Percentiles rank a stretch among this genome's conserved stretches.
Evolutionary conservation across 768 basidiomycete genomes (phyloP).

Genomic region (Rhizopogon vesiculosus): DNA sequence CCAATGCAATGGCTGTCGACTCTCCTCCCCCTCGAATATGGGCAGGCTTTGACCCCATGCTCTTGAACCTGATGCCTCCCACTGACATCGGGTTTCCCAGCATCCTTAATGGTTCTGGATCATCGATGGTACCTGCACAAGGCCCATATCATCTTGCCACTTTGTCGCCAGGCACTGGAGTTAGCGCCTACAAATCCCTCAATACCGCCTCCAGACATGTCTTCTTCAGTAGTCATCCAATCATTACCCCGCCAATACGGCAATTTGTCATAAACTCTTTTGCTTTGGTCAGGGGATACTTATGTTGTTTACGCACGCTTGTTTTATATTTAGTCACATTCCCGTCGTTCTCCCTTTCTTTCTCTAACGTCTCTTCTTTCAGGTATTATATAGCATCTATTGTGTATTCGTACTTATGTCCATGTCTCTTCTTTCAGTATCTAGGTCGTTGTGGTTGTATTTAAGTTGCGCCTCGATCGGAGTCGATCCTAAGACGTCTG

Average conservation of each 20-base stretch:
- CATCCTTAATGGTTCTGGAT: slow-evolving; percentile 16
- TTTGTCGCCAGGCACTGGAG: background rate
- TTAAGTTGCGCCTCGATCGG: too few relatives aligned
- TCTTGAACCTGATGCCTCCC: slow-evolving; percentile 49
- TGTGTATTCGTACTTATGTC: too few relatives aligned
- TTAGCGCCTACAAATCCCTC: background rate
- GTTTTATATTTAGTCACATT: too few relatives aligned
- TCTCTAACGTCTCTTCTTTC: too few relatives aligned
- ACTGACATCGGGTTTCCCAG: slow-evolving; percentile 20
- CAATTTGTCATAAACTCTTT: too few relatives aligned
- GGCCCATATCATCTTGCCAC: background rate
- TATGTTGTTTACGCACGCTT: too few relatives aligned
- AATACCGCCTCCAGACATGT: background rate
- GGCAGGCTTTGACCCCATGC: slow-evolving; percentile 44
- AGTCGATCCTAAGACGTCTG: too few relatives aligned
- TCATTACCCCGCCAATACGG: background rate
- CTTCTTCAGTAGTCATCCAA: background rate
- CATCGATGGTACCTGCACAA: background rate
- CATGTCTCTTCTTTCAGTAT: too few relatives aligned
- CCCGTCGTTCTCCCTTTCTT: too few relatives aligned
- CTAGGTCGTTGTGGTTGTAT: too few relatives aligned
- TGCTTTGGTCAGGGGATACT: too few relatives aligned
- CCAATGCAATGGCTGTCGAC: slow-evolving; percentile 36
- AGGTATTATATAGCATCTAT: too few relatives aligned
- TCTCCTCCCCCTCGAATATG: slow-evolving; percentile 22